These are phyloP conservation scores for Nicotiana rustica DNA, from an alignment of 305 asterid genomes.

Conservation along the genomic window DNA sequence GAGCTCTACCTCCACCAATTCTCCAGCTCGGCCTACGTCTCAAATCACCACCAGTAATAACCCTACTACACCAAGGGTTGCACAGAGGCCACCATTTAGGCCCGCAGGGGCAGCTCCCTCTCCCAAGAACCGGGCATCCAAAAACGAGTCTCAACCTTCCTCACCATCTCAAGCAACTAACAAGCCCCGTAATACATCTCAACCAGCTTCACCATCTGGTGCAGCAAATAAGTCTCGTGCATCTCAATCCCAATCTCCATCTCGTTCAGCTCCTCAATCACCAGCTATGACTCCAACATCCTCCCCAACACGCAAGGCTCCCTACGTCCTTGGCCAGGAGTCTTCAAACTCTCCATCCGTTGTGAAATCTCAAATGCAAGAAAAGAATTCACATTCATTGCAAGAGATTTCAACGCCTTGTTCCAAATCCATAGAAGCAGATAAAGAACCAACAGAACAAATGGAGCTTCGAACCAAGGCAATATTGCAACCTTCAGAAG, in stretches of 20 bases:
- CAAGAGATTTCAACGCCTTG: constrained; percentile 14
- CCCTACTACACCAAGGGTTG: neutral
- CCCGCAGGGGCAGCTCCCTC: constrained; percentile 37
- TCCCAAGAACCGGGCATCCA: constrained; percentile 16
- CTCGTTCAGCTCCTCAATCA: constrained; percentile 45
- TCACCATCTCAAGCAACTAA: constrained; percentile 18
- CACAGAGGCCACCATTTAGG: constrained; percentile 30
- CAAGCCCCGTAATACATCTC: neutral
- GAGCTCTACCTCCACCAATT: constrained; percentile 20
- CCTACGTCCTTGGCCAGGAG: constrained; percentile 15
- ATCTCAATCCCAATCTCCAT: constrained; percentile 52
- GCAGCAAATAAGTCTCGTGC: neutral
- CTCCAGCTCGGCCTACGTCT: neutral
- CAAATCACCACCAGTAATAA: constrained; percentile 18
- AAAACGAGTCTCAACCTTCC: constrained; percentile 20
- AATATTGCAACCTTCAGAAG: constrained; percentile 29
- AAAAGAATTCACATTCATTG: constrained; percentile 39
- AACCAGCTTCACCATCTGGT: constrained; percentile 21
- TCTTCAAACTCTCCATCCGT: constrained; percentile 10
- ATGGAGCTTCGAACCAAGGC: constrained; percentile 35
- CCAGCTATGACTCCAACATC: constrained; percentile 43
- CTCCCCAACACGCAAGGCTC: constrained; percentile 43
- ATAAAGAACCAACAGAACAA: constrained; percentile 17
- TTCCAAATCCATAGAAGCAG: neutral
- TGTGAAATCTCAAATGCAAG: constrained; percentile 17